Base-by-base conservation (phyloP, 768 basidiomycete species). In the Glaciozyma martinii region DNA sequence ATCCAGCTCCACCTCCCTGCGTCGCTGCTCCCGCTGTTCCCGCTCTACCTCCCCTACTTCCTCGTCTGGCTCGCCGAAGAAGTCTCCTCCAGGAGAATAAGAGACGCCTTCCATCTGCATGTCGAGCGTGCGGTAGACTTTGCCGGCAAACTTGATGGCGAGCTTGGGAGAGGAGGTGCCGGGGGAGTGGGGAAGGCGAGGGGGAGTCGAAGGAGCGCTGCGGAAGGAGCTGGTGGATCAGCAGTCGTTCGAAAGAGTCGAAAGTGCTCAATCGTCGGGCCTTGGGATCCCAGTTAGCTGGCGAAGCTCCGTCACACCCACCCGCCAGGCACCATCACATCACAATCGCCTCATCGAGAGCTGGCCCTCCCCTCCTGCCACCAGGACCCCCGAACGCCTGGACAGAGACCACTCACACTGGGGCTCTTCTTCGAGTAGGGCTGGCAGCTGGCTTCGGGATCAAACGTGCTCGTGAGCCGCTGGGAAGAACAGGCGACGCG, bases 61-160 rank as follows among this genome's bases (percentile, higher is more conserved):
- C 58, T 70, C 68, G 15, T 33, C 29, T 0, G 68, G 65, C 37
- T 66, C 68, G 42, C 5, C 32, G 9, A 70, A 42, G 29, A 66
- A 54, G 30, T 66, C n/a, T 60, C 61, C 65, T 18, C 59, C 13
- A 12, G 58, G 9, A 18, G 58, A 47, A 23, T 47, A 49, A 19
- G 44, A 15, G 18, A 46, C 46, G 27, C 58, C 65, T 33, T 63
- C 59, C 29, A 62, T 52, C 12, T 66, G 50, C 25, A 16, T 44
- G 7, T 54, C 58, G 13, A 57, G 65, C 2, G 63, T 66, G 32
- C 68, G 68, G 54, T 66, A 70, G 30, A 70, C 60, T n/a, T 66
- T 60, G 13, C 68, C 68, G 47, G 29, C 58, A 16, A 70, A 60
- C 32, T 61, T 66, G 57, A 70, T 57, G 57, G 66, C 46, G 25